Evolutionary conservation across 2,329 filamentous ascomycete species (phyloP), one percentile per base, ranked within the genome.

Genomic region (Aspergillus jensenii): DNA sequence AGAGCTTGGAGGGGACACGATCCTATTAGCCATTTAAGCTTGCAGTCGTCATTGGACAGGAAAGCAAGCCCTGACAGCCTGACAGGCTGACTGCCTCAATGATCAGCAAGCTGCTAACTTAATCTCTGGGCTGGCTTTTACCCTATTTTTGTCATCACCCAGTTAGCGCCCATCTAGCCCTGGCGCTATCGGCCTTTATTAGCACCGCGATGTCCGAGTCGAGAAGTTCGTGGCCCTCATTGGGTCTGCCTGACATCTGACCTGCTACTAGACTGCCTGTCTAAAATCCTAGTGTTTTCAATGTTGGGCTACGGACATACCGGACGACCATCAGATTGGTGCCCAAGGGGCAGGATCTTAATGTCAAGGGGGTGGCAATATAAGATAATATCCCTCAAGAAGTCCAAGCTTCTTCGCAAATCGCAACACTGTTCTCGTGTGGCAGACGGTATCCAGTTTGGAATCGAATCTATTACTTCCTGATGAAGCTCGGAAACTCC

Each of bases 281-380:
- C 51, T 48, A 58, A 58, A 51, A 40, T 43, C 48, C 47, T 58
- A 54, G 51, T 23, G 51, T 51, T 47, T 51, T 58, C 21, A 47
- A 50, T 40, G 39, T 53, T 54, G 44, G 56, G 56, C 46, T 45
- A 53, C 40, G 19, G 44, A 27, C 14, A 27, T 23, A 41, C 21
- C n/a, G 43, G 35, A 39, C 37, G 49, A 37, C 43, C 39, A 53
- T 49, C 45, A 50, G 45, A 58, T 46, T 58, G 56, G 56, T 55
- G 53, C 25, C 35, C 31, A 51, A 50, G 49, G 45, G 27, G 48
- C 44, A 53, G 37, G 33, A 27, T 48, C 37, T 14, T 48, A 23
- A 19, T 17, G 25, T 9, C 15, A 21, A 48, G 37, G 43, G 52
- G 44, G 44, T 47, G 43, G 49, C 49, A 41, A 51, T 21, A 46